These are phyloP conservation scores for Seminavis robusta DNA, from an alignment of 108 stramenopile genomes.

Conservation along the genomic window DNA sequence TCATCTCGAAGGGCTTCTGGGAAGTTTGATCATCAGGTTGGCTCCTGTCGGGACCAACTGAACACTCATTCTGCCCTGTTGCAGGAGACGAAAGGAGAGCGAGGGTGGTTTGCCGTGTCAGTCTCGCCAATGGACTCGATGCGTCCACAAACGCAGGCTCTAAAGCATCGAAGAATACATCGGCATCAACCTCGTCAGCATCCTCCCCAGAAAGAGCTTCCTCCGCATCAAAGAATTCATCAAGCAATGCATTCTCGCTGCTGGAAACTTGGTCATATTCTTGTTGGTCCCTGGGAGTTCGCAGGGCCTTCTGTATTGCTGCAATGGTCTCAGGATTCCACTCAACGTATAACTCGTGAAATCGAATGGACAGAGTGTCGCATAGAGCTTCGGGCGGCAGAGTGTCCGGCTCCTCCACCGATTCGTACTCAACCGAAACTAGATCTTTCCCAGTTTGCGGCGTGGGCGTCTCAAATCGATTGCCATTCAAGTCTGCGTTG, in stretches of 20 bases:
- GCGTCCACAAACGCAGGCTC: conserved; percentile 38
- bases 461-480: not conserved
- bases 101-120: not conserved
- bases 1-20: conserved; percentile 26
- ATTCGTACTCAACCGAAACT: conserved; percentile 36
- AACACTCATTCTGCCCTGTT: not conserved
- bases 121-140: conserved; percentile 7
- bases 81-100: conserved; percentile 15
- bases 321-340: conserved; percentile 84
- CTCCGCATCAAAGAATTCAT: not conserved
- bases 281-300: conserved; percentile 16
- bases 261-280: not conserved
- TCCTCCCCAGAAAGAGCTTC: conserved; percentile 4
- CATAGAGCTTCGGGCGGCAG: not conserved
- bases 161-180: conserved; percentile 63
- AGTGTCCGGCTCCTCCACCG: conserved; percentile 1
- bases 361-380: conserved; percentile 27
- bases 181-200: conserved; percentile 22
- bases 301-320: conserved; percentile 45
- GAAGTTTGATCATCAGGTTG: not conserved
- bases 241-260: conserved; percentile 1
- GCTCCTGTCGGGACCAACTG: not conserved
- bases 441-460: conserved; percentile 20
- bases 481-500: not conserved
- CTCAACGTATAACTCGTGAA: conserved; percentile 67